Base-by-base conservation (phyloP, 2,329 filamentous ascomycete genomes). In the Colletotrichum orchidophilum region DNA sequence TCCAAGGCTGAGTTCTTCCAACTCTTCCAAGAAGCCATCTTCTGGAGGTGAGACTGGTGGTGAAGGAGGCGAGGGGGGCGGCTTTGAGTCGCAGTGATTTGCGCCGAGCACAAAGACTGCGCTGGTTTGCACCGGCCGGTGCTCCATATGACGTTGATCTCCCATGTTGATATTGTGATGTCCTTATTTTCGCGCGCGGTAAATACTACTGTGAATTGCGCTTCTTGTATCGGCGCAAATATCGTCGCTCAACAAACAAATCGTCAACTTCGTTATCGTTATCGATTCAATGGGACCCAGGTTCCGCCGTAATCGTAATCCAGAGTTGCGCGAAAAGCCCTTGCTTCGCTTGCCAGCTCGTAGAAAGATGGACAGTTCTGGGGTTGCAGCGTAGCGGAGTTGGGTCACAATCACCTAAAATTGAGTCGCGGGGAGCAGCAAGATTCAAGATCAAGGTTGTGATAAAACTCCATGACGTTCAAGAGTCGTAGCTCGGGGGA, bases 41-140 rank as follows among this genome's bases (percentile, higher is more conserved):
- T 73, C 67, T 9, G 71, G 71, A 0, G 71, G 68, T 42, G 71
- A 72, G 13, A 72, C 62, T 11, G 73, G 73, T 15, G 81, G 86
- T 12, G 85, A 87, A 2, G 86, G 86, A 5, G 86, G 86, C 4
- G 86, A 87, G 0, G 84, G 85, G n/a, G 86, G 85, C 3, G 85
- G 84, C 1, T 83, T 77, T 1, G 81, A 81, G 49, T 81, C 75
- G 54, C 79, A 79, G 39, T 81, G 78, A n/a, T 78, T 76, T 27
- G 76, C 76, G 21, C 82, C 81, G 27, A 87, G 80, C 11, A 87
- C 78, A 50, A 86, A 85, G 27, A 87, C 85, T 31, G 85, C 84
- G 75, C 85, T 87, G 71, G 84, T 87, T 75, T 87, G 86, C 26
- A 87, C 83, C 3, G 82, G 83, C n/a, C 80, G 80, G 66, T 83